phyloP scores from a whole-genome alignment of 1,284 basidiomycete genomes.

The Boletus semigastroideus region DNA sequence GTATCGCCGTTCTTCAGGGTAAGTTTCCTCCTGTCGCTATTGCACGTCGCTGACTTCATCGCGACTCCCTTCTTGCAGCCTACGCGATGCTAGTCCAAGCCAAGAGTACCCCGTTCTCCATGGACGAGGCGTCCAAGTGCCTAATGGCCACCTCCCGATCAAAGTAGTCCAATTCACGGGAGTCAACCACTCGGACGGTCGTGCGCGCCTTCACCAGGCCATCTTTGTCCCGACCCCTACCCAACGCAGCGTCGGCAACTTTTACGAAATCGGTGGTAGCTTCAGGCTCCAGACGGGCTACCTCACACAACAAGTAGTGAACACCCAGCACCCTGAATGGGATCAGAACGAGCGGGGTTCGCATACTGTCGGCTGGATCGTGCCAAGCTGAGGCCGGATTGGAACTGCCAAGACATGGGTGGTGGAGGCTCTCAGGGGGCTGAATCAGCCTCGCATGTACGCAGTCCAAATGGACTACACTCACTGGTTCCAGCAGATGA shows the following conservation, averaged over 20 bases:
- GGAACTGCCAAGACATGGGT: no score
- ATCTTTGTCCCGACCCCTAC: conserved; percentile 25
- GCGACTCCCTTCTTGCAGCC: neutral
- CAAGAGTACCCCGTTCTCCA: conserved; percentile 13
- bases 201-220: conserved; percentile 15
- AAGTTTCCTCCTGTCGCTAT: no score
- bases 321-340: no score
- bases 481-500: no score
- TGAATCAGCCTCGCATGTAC: no score
- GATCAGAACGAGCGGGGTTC: no score
- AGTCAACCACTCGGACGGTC: conserved; percentile 5
- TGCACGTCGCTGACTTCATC: neutral
- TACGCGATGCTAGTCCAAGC: conserved; percentile 4
- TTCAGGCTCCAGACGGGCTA: conserved; percentile 9
- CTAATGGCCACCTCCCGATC: conserved; percentile 19
- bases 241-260: conserved; percentile 23
- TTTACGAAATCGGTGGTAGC: conserved; percentile 18
- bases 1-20: conserved; percentile 7
- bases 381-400: no score
- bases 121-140: conserved; percentile 5
- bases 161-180: conserved; percentile 15
- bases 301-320: neutral
- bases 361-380: no score
- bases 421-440: no score
- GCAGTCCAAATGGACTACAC: no score